These are phyloP conservation scores for Ustilago crameri DNA, from an alignment of 1,284 basidiomycete species.

Conservation along the genomic window DNA sequence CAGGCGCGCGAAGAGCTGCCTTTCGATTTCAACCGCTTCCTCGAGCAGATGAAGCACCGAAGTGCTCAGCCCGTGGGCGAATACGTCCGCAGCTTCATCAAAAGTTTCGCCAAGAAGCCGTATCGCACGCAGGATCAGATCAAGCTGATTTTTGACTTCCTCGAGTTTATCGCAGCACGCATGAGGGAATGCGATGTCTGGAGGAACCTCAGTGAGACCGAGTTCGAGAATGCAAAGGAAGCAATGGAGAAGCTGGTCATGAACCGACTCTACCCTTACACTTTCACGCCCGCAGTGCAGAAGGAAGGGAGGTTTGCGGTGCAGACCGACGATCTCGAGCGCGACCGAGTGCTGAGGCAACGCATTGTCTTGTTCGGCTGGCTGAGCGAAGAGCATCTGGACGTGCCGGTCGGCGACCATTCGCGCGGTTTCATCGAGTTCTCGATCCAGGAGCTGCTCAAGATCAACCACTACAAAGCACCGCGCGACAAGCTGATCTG, in stretches of 20 bases:
- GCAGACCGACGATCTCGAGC: constrained; percentile 91
- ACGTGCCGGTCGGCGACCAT: constrained; percentile 70
- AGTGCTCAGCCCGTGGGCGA: constrained; percentile 65
- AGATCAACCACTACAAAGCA: constrained; percentile 98
- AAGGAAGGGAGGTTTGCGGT: constrained; percentile 64
- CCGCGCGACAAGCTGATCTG: constrained; percentile 98
- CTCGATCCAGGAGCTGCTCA: constrained; percentile 85
- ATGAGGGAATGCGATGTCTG: constrained; percentile 64
- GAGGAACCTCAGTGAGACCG: constrained; percentile 73
- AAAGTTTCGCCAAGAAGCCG: constrained; percentile 66
- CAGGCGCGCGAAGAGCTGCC: constrained; percentile 59
- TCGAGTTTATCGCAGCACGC: constrained; percentile 64
- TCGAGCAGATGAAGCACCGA: constrained; percentile 67
- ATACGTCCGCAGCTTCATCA: constrained; percentile 67
- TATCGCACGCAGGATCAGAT: constrained; percentile 65
- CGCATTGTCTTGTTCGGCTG: constrained; percentile 91
- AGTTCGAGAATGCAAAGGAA: constrained; percentile 97
- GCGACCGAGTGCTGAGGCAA: constrained; percentile 88
- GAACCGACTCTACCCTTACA: constrained; percentile 83
- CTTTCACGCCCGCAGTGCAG: constrained; percentile 64
- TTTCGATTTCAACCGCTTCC: constrained; percentile 67
- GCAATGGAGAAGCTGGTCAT: constrained; percentile 99
- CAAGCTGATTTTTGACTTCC: constrained; percentile 68
- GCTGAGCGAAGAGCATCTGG: constrained; percentile 88
- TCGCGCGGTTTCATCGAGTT: constrained; percentile 87